phyloP scores from a whole-genome alignment of 1,139 yeast species.

The Hanseniaspora sp. region DNA sequence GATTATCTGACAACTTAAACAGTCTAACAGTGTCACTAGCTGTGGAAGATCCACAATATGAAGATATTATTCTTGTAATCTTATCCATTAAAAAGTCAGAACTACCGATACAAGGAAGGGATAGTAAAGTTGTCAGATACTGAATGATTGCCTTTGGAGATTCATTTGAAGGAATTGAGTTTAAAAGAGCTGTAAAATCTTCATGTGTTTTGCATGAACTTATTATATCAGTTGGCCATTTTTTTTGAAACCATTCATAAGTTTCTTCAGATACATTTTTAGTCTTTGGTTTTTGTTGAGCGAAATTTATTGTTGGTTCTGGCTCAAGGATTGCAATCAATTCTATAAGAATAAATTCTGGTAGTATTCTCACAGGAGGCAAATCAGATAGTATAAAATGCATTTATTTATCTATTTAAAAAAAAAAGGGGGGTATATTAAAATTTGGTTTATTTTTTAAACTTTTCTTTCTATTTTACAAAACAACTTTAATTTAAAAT shows the following conservation, averaged over 20 bases:
- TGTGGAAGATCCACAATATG: slow-evolving; percentile 10
- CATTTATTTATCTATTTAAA: not conserved
- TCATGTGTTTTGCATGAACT: not conserved
- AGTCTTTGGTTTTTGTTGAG: not conserved
- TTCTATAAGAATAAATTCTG: not conserved
- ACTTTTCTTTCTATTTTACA: no score
- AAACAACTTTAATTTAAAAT: no score
- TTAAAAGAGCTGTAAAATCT: not conserved
- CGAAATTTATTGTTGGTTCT: slow-evolving; percentile 11
- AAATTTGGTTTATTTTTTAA: not conserved
- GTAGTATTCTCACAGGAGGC: slow-evolving; percentile 10
- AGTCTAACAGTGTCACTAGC: not conserved
- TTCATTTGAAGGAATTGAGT: not conserved
- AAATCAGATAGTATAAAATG: not conserved
- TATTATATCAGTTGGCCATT: not conserved
- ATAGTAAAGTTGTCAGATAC: not conserved
- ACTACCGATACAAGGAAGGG: not conserved
- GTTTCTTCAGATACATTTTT: not conserved
- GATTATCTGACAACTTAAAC: not conserved
- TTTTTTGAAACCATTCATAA: not conserved
- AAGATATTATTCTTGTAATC: not conserved
- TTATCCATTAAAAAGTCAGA: not conserved
- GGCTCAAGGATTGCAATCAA: slow-evolving; percentile 1
- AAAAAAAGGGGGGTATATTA: not conserved
- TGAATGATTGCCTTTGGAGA: not conserved